These are phyloP conservation scores for Boechera divaricarpa DNA, from an alignment of 345 rosid genomes.

Conservation along the genomic window DNA sequence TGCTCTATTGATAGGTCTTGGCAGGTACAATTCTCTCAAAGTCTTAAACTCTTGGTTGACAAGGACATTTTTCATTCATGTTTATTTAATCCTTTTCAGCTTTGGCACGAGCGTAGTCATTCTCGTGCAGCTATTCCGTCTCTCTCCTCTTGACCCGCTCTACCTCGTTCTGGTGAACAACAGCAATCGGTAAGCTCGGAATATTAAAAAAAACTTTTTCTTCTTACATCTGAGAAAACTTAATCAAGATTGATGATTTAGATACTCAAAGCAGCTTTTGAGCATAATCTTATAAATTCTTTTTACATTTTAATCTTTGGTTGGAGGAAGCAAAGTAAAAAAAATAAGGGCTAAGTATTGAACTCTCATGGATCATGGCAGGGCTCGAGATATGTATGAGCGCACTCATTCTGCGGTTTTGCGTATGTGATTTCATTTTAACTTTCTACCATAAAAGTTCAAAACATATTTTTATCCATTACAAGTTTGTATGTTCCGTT, in stretches of 20 bases:
- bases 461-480: neutral
- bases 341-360: conserved; percentile 36
- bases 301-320: conserved; percentile 32
- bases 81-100: conserved; percentile 53
- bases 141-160: conserved; percentile 69
- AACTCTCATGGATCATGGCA: conserved; percentile 49
- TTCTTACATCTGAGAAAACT: neutral
- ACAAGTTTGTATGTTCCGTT: conserved; percentile 15
- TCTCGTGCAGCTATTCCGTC: conserved; percentile 61
- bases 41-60: neutral
- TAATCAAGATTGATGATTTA: neutral
- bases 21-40: conserved; percentile 60
- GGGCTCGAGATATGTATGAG: conserved; percentile 81
- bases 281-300: neutral
- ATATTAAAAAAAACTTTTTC: neutral
- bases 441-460: neutral
- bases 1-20: conserved; percentile 68
- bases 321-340: conserved; percentile 43
- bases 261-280: conserved; percentile 5
- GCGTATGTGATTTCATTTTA: conserved; percentile 23
- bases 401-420: conserved; percentile 37
- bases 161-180: conserved; percentile 63
- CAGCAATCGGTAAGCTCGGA: conserved; percentile 55
- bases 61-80: conserved; percentile 2
- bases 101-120: conserved; percentile 66